A percentile compares a stretch with the other conserved stretches of the same genome.
phyloP scores from a whole-genome alignment of 495 filamentous ascomycete genomes.

The Talaromyces thailandensis region DNA sequence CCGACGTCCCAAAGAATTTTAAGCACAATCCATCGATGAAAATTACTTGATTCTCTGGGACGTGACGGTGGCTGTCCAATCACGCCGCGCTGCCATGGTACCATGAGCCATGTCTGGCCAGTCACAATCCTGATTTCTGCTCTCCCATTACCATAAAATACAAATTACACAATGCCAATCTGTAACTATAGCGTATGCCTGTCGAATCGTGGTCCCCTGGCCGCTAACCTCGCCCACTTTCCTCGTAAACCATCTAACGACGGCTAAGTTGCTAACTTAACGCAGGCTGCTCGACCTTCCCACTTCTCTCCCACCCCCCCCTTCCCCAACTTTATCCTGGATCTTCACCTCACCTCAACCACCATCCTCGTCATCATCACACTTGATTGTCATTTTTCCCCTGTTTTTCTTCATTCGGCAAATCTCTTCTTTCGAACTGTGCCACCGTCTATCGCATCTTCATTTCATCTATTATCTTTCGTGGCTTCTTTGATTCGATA shows the following conservation, averaged over 20 bases:
- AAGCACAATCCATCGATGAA: background rate
- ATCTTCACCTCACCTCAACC: conserved; percentile 1
- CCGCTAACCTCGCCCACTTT: conserved; percentile 1
- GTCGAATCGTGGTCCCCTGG: background rate
- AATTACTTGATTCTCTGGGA: background rate
- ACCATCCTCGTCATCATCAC: conserved; percentile 8
- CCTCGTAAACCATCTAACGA: background rate
- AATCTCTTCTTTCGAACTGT: background rate
- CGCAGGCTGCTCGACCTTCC: conserved; percentile 1
- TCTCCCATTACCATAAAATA: background rate
- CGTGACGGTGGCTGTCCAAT: background rate
- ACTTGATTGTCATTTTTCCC: conserved; percentile 6
- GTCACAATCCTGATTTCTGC: background rate
- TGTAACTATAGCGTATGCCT: background rate
- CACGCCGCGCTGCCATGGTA: background rate
- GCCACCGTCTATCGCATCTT: background rate
- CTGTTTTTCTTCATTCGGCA: conserved; percentile 8
- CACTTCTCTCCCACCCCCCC: conserved; percentile 6
- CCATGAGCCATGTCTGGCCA: background rate
- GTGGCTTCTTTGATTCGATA: background rate
- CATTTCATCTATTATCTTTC: background rate
- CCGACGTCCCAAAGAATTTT: background rate
- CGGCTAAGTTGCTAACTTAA: background rate
- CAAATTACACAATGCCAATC: background rate
- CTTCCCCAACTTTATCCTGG: conserved; percentile 6